These are phyloP conservation scores for Backusella sp. DNA, from an alignment of 192 early-diverging fungal species.

Conservation along the genomic window DNA sequence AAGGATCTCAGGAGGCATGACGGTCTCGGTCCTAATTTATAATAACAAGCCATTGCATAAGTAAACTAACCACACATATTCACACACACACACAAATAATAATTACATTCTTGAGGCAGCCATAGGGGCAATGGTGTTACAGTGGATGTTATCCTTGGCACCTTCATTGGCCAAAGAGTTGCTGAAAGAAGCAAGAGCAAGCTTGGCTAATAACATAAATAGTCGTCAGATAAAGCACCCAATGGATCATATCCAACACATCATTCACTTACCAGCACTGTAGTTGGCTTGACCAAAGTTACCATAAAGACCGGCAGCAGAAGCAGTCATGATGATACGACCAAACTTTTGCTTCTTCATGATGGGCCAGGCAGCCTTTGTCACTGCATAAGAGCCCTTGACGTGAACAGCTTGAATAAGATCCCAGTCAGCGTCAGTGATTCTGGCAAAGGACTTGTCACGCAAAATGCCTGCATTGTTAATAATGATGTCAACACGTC, in stretches of 20 bases:
- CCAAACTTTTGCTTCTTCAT: slow-evolving; percentile 97
- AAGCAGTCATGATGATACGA: slow-evolving; percentile 86
- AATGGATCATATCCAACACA: neutral
- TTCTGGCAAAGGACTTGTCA: slow-evolving; percentile 94
- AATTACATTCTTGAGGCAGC: slow-evolving; percentile 90
- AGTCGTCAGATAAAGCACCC: neutral
- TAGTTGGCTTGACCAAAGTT: slow-evolving; percentile 97
- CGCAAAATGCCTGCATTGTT: slow-evolving; percentile 99
- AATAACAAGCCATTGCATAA: neutral
- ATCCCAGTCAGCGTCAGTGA: slow-evolving; percentile 99
- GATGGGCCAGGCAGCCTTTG: slow-evolving; percentile 95
- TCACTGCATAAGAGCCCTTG: slow-evolving; percentile 91
- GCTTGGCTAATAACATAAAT: slow-evolving; percentile 67
- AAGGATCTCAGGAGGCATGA: slow-evolving; percentile 95
- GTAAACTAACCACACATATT: slow-evolving; percentile 5
- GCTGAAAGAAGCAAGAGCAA: slow-evolving; percentile 90
- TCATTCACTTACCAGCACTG: slow-evolving; percentile 52
- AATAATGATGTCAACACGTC: slow-evolving; percentile 92
- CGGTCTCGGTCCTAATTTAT: slow-evolving; percentile 71
- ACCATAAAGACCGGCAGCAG: slow-evolving; percentile 98
- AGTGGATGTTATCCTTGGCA: slow-evolving; percentile 88
- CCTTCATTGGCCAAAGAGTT: slow-evolving; percentile 93
- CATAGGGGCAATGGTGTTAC: slow-evolving; percentile 95
- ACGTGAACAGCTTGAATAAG: slow-evolving; percentile 91
- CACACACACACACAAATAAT: slow-evolving; percentile 3